A percentile compares a stretch with the other conserved stretches of the same genome.
Conservation (phyloP, 2,329 filamentous ascomycete genomes). For the Epichloe typhina region DNA sequence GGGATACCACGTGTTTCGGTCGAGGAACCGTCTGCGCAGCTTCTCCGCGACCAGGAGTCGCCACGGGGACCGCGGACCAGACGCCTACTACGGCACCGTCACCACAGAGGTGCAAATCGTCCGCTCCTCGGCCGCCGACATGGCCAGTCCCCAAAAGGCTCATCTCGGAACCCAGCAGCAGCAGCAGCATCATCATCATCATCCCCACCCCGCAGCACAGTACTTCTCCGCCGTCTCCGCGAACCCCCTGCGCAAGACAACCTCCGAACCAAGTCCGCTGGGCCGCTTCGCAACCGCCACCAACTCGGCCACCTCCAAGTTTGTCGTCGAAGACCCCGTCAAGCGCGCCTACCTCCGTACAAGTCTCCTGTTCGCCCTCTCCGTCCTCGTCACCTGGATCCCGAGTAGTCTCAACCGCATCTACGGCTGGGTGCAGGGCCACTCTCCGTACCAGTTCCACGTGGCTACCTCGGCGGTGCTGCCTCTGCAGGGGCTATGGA, state of each 20-base stretch:
- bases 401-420: slow-evolving; percentile 62
- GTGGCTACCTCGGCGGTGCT: slow-evolving; percentile 58
- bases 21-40: slow-evolving; percentile 41
- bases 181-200: slow-evolving; percentile 2
- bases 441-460: slow-evolving; percentile 50
- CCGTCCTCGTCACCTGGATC: slow-evolving; percentile 48
- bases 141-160: slow-evolving; percentile 12
- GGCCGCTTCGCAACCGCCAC: slow-evolving; percentile 9
- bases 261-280: not conserved
- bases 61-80: slow-evolving; percentile 10
- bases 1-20: slow-evolving; percentile 46
- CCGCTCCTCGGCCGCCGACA: slow-evolving; percentile 13
- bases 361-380: slow-evolving; percentile 47
- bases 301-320: slow-evolving; percentile 22
- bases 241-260: not conserved
- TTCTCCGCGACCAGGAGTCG: slow-evolving; percentile 27
- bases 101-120: slow-evolving; percentile 38
- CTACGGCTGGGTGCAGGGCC: slow-evolving; percentile 45
- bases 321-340: slow-evolving; percentile 35
- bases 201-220: slow-evolving; percentile 13
- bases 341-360: slow-evolving; percentile 49
- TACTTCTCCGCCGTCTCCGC: slow-evolving; percentile 21
- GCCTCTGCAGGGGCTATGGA: slow-evolving; percentile 71
- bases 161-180: slow-evolving; percentile 9
- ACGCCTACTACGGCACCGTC: slow-evolving; percentile 35